Conservation (phyloP, 2,329 filamentous ascomycete species). For the Camptophora hylomeconis region DNA sequence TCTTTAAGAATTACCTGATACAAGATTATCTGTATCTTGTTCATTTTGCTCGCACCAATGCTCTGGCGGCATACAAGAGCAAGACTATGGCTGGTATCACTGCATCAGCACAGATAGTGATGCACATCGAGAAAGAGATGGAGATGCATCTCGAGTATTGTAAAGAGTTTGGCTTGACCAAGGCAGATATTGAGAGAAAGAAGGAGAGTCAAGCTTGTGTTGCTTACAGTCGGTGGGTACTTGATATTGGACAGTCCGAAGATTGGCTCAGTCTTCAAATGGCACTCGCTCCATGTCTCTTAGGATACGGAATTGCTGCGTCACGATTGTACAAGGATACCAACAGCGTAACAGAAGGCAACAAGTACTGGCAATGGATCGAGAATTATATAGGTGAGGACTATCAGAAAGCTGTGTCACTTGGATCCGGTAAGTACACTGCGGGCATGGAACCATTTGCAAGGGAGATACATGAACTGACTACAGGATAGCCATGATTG, state of each 20-base stretch:
- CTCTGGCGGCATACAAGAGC: slow-evolving; percentile 74
- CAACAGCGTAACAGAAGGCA: slow-evolving; percentile 45
- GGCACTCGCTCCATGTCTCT: slow-evolving; percentile 69
- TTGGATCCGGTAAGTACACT: slow-evolving; percentile 49
- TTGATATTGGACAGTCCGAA: slow-evolving; percentile 76
- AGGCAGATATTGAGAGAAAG: slow-evolving; percentile 54
- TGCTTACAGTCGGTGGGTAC: slow-evolving; percentile 72
- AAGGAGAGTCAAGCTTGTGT: slow-evolving; percentile 68
- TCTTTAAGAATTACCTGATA: slow-evolving; percentile 78
- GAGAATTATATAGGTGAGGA: slow-evolving; percentile 75
- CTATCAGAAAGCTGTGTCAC: slow-evolving; percentile 58
- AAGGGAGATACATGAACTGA: slow-evolving; percentile 6
- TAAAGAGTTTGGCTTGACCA: slow-evolving; percentile 61
- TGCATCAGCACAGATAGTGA: slow-evolving; percentile 55
- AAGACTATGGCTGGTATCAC: slow-evolving; percentile 60
- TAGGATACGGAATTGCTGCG: slow-evolving; percentile 79
- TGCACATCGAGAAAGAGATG: slow-evolving; percentile 68
- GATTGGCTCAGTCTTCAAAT: slow-evolving; percentile 82
- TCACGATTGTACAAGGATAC: slow-evolving; percentile 52
- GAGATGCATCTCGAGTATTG: slow-evolving; percentile 74
- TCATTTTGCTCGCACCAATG: slow-evolving; percentile 79
- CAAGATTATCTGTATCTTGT: slow-evolving; percentile 89
- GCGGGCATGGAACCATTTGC: not conserved
- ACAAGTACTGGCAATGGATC: slow-evolving; percentile 82
- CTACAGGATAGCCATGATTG: slow-evolving; percentile 50